These are phyloP conservation scores for Phyllachora maydis DNA, from an alignment of 2,329 filamentous ascomycete genomes.

Conservation along the genomic window DNA sequence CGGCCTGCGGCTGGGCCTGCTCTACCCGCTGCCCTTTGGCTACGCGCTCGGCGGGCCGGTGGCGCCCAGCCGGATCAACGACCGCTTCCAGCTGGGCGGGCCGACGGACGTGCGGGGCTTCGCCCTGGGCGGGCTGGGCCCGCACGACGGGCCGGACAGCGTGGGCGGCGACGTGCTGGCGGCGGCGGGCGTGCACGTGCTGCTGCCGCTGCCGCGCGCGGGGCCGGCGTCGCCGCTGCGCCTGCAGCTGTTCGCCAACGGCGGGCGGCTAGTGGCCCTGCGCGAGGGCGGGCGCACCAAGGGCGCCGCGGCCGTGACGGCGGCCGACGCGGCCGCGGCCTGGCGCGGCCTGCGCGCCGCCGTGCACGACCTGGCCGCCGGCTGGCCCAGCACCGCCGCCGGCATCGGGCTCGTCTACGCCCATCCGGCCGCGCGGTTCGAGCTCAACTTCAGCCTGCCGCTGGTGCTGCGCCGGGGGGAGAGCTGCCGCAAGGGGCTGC, in stretches of 20 bases:
- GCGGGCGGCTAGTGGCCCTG: constrained; percentile 64
- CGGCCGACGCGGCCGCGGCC: constrained; percentile 21
- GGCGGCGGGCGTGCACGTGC: constrained; percentile 68
- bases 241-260: constrained; percentile 80
- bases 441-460: constrained; percentile 87
- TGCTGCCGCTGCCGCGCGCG: constrained; percentile 65
- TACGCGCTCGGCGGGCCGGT: constrained; percentile 27
- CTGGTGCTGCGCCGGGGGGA: constrained; percentile 66
- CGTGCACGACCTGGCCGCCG: constrained; percentile 48
- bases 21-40: constrained; percentile 61
- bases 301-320: too few species aligned
- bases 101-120: constrained; percentile 92
- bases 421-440: constrained; percentile 80
- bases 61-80: constrained; percentile 62
- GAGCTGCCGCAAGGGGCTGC: constrained; percentile 73
- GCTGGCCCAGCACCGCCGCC: constrained; percentile 66
- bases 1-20: constrained; percentile 59
- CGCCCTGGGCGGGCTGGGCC: constrained; percentile 71
- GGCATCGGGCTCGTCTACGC: constrained; percentile 88
- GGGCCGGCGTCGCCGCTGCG: constrained; percentile 70
- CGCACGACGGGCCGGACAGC: constrained; percentile 67
- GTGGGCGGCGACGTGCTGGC: constrained; percentile 85
- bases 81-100: constrained; percentile 86
- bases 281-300: constrained; percentile 22
- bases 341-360: constrained; percentile 35